Conservation (phyloP, 192 early-diverging fungal species). For the Backusella liffmaniae region DNA sequence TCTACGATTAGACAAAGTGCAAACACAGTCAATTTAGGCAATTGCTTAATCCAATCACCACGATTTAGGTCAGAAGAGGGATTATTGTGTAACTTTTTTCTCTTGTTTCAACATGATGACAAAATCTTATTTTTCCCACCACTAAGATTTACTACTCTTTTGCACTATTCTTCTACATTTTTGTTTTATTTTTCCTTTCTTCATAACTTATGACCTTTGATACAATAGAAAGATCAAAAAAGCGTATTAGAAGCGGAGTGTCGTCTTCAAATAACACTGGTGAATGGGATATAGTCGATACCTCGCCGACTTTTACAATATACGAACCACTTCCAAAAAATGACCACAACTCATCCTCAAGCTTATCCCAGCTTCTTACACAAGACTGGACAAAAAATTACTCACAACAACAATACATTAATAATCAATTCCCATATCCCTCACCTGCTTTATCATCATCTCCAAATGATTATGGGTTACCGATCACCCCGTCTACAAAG, state of each 20-base stretch:
- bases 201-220: constrained; percentile 29
- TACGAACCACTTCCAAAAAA: constrained; percentile 6
- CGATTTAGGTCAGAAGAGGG: constrained; percentile 5
- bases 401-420: not conserved
- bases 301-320: constrained; percentile 8
- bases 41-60: constrained; percentile 9
- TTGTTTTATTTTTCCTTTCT: not conserved
- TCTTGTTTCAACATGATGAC: constrained; percentile 1
- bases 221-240: constrained; percentile 24
- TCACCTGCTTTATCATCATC: not conserved
- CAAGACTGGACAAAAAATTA: not conserved
- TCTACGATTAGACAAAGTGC: not conserved
- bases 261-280: not conserved
- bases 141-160: not conserved
- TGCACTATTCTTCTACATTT: not conserved
- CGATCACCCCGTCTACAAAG: not conserved
- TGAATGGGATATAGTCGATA: constrained; percentile 11
- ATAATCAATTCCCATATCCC: not conserved
- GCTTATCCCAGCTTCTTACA: not conserved
- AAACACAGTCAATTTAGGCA: not conserved
- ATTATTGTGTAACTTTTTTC: constrained; percentile 10
- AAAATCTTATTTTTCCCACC: constrained; percentile 9
- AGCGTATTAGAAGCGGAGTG: constrained; percentile 13
- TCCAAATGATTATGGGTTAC: constrained; percentile 3
- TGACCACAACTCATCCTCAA: not conserved